These are phyloP conservation scores for Trichopus zeylanicus DNA, from an alignment of 116 monocot genomes.

Conservation along the genomic window DNA sequence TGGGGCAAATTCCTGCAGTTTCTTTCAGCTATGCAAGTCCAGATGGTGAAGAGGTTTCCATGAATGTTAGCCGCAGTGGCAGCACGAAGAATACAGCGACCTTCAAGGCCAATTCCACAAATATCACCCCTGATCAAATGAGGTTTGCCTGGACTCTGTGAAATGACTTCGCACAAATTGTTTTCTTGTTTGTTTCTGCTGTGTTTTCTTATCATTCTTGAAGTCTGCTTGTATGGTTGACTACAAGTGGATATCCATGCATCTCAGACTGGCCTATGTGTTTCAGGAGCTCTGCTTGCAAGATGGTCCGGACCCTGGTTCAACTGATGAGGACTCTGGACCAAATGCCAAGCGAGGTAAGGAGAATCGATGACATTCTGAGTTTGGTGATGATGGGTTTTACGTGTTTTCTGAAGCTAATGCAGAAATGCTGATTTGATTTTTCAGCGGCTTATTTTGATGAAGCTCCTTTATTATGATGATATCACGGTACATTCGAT, in stretches of 20 bases:
- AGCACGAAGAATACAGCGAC: constrained; percentile 67
- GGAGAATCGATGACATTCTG: neutral
- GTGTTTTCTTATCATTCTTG: neutral
- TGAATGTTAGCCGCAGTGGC: constrained; percentile 75
- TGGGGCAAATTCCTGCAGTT: constrained; percentile 41
- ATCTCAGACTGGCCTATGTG: neutral
- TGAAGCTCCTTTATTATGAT: constrained; percentile 98
- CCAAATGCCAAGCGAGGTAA: constrained; percentile 90
- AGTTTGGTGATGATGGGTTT: neutral
- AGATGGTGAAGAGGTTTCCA: constrained; percentile 61
- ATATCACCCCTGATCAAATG: constrained; percentile 97
- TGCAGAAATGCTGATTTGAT: constrained; percentile 16
- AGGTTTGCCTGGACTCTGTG: constrained; percentile 30
- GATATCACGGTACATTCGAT: constrained; percentile 64
- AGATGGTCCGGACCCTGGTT: constrained; percentile 91
- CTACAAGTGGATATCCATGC: neutral
- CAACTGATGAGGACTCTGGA: constrained; percentile 96
- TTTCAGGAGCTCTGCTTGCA: constrained; percentile 94
- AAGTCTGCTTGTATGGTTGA: neutral
- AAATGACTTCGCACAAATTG: no score
- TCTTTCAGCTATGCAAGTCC: constrained; percentile 70
- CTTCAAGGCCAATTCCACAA: constrained; percentile 51
- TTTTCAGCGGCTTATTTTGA: constrained; percentile 83
- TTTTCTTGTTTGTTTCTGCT: neutral
- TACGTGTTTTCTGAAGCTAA: neutral